These are phyloP conservation scores for Fusarium oligoseptatum DNA, from an alignment of 2,329 filamentous ascomycete species.

Conservation along the genomic window DNA sequence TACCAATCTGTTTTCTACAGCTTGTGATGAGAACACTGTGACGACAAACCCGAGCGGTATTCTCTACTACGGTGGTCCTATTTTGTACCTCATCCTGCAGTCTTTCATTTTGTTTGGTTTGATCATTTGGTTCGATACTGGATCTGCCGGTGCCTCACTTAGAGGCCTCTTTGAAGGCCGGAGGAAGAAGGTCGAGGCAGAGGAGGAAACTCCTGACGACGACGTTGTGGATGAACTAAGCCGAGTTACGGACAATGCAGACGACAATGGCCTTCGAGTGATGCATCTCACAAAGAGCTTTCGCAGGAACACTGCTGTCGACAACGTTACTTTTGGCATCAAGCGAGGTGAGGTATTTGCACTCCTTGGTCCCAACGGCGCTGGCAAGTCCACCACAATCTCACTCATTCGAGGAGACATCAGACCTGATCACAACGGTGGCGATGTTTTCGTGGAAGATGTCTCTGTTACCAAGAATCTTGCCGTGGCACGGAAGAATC, in stretches of 20 bases:
- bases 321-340: conserved; percentile 88
- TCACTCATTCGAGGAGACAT: conserved; percentile 91
- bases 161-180: conserved; percentile 56
- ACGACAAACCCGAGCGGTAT: conserved; percentile 78
- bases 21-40: conserved; percentile 76
- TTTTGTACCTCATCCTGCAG: conserved; percentile 85
- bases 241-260: conserved; percentile 64
- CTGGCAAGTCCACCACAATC: conserved; percentile 92
- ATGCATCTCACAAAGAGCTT: conserved; percentile 86
- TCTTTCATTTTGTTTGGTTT: conserved; percentile 77
- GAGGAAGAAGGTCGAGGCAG: conserved; percentile 45
- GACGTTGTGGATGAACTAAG: conserved; percentile 75
- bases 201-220: conserved; percentile 60
- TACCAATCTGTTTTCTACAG: conserved; percentile 85
- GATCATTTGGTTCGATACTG: conserved; percentile 85
- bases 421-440: conserved; percentile 76
- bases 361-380: conserved; percentile 89
- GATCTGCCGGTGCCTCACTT: conserved; percentile 70
- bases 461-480: conserved; percentile 80
- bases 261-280: conserved; percentile 79
- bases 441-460: conserved; percentile 85
- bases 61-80: conserved; percentile 83
- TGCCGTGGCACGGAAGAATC: conserved; percentile 77
- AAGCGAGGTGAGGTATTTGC: conserved; percentile 87
- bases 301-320: conserved; percentile 81